Conservation (phyloP, 169 alveolate species). For the Plasmodium vivax region DNA sequence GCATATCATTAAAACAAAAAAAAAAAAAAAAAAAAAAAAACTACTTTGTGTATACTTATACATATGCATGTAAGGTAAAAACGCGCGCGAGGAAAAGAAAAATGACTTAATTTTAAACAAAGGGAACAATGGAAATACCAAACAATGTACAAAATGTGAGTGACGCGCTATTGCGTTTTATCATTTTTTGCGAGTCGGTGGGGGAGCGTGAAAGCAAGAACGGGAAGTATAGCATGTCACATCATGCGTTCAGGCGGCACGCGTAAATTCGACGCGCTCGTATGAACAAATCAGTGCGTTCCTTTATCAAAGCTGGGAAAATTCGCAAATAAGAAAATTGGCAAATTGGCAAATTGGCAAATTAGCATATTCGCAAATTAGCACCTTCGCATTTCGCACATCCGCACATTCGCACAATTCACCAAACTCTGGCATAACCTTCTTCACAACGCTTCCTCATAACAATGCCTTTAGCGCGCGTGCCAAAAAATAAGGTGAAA, state of each 20-base stretch:
- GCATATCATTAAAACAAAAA: neutral
- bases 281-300: neutral
- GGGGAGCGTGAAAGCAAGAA: neutral
- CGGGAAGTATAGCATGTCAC: neutral
- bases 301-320: neutral
- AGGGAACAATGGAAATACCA: neutral
- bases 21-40: neutral
- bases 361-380: too few species aligned
- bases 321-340: neutral
- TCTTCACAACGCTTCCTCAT: neutral
- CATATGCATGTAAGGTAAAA: neutral
- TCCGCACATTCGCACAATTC: neutral
- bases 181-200: neutral
- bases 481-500: neutral
- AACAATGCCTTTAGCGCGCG: neutral
- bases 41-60: neutral
- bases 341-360: too few species aligned
- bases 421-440: neutral
- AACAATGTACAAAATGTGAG: neutral
- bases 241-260: neutral
- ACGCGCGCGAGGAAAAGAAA: neutral
- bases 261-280: neutral
- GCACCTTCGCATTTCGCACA: too few species aligned
- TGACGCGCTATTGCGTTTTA: neutral
- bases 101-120: neutral